Conservation (phyloP, 2,329 filamentous ascomycete species). For the Pseudogymnoascus sp. region DNA sequence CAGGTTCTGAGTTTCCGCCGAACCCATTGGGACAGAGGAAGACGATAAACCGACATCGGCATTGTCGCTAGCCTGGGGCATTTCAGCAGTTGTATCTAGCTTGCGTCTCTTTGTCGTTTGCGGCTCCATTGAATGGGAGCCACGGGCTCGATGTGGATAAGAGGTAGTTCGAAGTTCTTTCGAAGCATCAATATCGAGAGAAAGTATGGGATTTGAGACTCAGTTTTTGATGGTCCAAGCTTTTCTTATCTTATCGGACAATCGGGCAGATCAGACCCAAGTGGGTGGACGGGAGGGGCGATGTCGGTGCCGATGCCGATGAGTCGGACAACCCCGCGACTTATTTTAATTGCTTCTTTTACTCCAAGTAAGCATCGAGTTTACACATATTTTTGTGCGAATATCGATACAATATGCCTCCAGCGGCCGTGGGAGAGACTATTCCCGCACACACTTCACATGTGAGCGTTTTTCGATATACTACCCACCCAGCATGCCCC, state of each 20-base stretch:
- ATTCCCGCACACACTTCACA: conserved; percentile 30
- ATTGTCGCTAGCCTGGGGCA: conserved; percentile 15
- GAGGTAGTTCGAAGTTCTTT: conserved; percentile 4
- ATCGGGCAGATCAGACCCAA: not conserved
- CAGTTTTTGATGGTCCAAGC: conserved; percentile 10
- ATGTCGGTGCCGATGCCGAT: conserved; percentile 10
- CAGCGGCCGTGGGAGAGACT: conserved; percentile 29
- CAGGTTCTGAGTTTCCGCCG: conserved; percentile 13
- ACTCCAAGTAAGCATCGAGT: not conserved
- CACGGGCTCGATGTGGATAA: not conserved
- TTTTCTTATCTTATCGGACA: conserved; percentile 11
- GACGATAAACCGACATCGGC: conserved; percentile 10
- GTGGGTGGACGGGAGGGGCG: conserved; percentile 2
- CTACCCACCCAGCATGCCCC: conserved; percentile 14
- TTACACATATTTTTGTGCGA: conserved; percentile 7
- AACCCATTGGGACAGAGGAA: conserved; percentile 12
- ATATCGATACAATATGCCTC: conserved; percentile 22
- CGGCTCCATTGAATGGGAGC: conserved; percentile 18
- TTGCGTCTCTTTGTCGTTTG: conserved; percentile 29
- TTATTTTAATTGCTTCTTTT: conserved; percentile 9
- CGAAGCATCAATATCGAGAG: conserved; percentile 3
- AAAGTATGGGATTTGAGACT: conserved; percentile 9
- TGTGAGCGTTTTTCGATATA: conserved; percentile 22
- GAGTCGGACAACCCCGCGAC: conserved; percentile 9
- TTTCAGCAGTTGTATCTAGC: conserved; percentile 18